phyloP scores from a whole-genome alignment of 2,329 filamentous ascomycete species.

The Alternaria tenuissima region DNA sequence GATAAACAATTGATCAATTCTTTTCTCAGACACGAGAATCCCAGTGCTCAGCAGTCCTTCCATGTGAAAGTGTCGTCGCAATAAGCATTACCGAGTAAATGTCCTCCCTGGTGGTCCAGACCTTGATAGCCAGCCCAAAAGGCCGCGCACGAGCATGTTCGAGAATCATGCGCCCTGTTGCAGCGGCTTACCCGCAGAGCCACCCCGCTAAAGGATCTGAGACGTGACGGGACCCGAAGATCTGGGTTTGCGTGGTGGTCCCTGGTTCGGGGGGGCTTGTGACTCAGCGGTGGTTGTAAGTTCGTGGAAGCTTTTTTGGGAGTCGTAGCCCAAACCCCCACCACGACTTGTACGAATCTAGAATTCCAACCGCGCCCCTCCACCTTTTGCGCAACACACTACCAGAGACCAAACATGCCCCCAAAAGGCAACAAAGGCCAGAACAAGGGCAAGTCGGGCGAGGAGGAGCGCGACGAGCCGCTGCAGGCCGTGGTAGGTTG shows the following conservation, averaged over 20 bases:
- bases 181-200: slow-evolving; percentile 35
- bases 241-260: slow-evolving; percentile 25
- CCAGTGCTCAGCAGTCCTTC: background rate
- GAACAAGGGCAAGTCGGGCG: slow-evolving; percentile 51
- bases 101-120: slow-evolving; percentile 40
- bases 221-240: slow-evolving; percentile 29
- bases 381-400: slow-evolving; percentile 10
- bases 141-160: slow-evolving; percentile 29
- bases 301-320: slow-evolving; percentile 21
- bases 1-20: slow-evolving; percentile 12
- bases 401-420: slow-evolving; percentile 49
- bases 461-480: slow-evolving; percentile 68
- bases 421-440: slow-evolving; percentile 59
- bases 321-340: slow-evolving; percentile 13
- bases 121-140: slow-evolving; percentile 26
- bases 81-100: slow-evolving; percentile 44
- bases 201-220: slow-evolving; percentile 33
- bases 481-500: slow-evolving; percentile 68
- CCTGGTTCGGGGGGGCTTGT: slow-evolving; percentile 18
- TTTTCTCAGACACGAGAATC: background rate
- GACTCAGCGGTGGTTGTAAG: slow-evolving; percentile 25
- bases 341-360: slow-evolving; percentile 21
- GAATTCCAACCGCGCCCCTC: slow-evolving; percentile 20
- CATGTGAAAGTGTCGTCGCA: slow-evolving; percentile 37
- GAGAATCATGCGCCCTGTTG: slow-evolving; percentile 22